Evolutionary conservation across 345 rosid species (phyloP).

Genomic region (Triadica sebifera): DNA sequence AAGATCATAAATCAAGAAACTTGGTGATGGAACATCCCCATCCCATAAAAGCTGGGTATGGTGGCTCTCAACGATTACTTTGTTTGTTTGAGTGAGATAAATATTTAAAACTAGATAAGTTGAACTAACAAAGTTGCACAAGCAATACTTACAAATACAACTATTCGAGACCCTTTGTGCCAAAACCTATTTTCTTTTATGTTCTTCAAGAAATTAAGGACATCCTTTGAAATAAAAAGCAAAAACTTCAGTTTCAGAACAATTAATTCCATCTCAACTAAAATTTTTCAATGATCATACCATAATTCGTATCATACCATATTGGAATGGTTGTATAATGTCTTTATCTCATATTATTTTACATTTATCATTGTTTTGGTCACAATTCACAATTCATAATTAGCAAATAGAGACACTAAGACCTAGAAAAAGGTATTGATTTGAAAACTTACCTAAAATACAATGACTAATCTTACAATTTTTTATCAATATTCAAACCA

Average conservation of each 20-base stretch:
- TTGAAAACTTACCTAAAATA: too few species aligned
- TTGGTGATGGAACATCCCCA: not conserved
- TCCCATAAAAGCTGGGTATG: not conserved
- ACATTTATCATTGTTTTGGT: too few species aligned
- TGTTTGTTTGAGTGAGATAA: not conserved
- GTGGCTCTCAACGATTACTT: not conserved
- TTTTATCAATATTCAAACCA: too few species aligned
- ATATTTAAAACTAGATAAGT: not conserved
- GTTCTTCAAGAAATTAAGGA: constrained; percentile 84
- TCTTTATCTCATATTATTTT: too few species aligned
- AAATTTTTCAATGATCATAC: not conserved
- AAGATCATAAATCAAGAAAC: not conserved
- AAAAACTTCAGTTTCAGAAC: not conserved
- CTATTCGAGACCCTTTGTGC: constrained; percentile 86
- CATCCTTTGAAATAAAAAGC: constrained; percentile 48
- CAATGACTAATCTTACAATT: too few species aligned
- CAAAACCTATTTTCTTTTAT: constrained; percentile 93
- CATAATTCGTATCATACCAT: constrained; percentile 35
- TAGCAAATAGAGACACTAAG: too few species aligned
- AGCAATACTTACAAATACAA: constrained; percentile 65
- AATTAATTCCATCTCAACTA: not conserved
- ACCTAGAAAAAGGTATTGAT: too few species aligned
- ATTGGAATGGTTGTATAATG: too few species aligned
- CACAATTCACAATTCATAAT: too few species aligned
- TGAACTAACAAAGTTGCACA: constrained; percentile 5